Evolutionary conservation across 202 grass and related monocot genomes (phyloP).

Genomic region (Sporobolus alterniflorus): DNA sequence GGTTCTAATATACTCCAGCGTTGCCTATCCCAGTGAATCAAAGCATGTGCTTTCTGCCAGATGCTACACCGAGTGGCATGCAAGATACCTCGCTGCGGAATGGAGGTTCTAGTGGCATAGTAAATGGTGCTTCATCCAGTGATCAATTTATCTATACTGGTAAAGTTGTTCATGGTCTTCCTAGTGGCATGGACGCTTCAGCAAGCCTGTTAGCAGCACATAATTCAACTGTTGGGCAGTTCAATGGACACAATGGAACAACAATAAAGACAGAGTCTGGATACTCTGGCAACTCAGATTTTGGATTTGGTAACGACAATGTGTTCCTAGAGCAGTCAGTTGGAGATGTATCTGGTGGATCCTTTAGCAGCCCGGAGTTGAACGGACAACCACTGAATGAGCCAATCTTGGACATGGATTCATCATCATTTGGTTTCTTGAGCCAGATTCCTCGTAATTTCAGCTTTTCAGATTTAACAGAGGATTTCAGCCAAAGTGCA

Average conservation of each 20-base stretch:
- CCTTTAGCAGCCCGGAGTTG: slow-evolving; percentile 85
- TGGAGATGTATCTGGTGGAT: slow-evolving; percentile 86
- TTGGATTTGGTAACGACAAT: slow-evolving; percentile 70
- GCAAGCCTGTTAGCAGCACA: slow-evolving; percentile 57
- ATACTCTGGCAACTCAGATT: slow-evolving; percentile 73
- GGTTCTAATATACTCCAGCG: slow-evolving; percentile 25
- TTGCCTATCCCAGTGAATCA: slow-evolving; percentile 69
- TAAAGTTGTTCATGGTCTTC: slow-evolving; percentile 63
- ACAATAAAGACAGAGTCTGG: slow-evolving; percentile 79
- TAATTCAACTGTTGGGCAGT: slow-evolving; percentile 52
- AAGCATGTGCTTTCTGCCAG: slow-evolving; percentile 59
- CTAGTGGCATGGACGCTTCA: slow-evolving; percentile 68
- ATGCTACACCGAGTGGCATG: slow-evolving; percentile 47
- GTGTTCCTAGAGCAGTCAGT: slow-evolving; percentile 81
- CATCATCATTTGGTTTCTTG: slow-evolving; percentile 79
- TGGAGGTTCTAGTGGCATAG: slow-evolving; percentile 60
- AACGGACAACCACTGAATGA: slow-evolving; percentile 69
- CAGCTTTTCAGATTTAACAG: slow-evolving; percentile 96
- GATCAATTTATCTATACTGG: slow-evolving; percentile 65
- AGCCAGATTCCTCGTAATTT: slow-evolving; percentile 97
- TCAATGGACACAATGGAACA: slow-evolving; percentile 70
- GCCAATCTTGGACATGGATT: slow-evolving; percentile 76
- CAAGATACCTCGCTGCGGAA: slow-evolving; percentile 64
- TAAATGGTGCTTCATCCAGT: slow-evolving; percentile 60
- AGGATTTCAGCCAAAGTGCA: slow-evolving; percentile 93